These are phyloP conservation scores for Galeopsis tetrahit DNA, from an alignment of 257 asterid species.

Conservation along the genomic window DNA sequence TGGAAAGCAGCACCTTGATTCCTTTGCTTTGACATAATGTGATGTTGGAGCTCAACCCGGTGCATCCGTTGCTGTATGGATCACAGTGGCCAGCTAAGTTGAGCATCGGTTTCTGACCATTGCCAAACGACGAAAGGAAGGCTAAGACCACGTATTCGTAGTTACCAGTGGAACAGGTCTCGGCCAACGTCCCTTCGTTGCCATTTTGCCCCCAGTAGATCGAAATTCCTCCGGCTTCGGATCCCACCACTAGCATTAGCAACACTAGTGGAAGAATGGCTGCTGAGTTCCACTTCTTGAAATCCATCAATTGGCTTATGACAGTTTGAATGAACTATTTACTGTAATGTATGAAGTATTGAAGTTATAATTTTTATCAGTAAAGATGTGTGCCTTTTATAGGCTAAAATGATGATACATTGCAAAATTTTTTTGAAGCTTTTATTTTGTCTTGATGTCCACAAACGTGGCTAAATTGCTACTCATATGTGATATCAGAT, in stretches of 20 bases:
- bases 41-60: slow-evolving; percentile 48
- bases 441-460: slow-evolving; percentile 34
- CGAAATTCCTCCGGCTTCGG: slow-evolving; percentile 60
- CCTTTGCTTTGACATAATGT: slow-evolving; percentile 53
- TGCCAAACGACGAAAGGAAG: slow-evolving; percentile 57
- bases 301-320: slow-evolving; percentile 32
- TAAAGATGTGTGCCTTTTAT: slow-evolving; percentile 29
- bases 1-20: slow-evolving; percentile 55
- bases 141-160: slow-evolving; percentile 54
- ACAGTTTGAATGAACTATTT: too few species aligned
- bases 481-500: background rate
- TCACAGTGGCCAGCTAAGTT: slow-evolving; percentile 75
- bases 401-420: slow-evolving; percentile 13
- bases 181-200: slow-evolving; percentile 59
- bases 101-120: slow-evolving; percentile 54
- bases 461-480: slow-evolving; percentile 29
- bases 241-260: slow-evolving; percentile 42
- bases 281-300: slow-evolving; percentile 33
- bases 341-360: too few species aligned
- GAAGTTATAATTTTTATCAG: background rate
- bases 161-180: slow-evolving; percentile 57
- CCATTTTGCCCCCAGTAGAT: slow-evolving; percentile 72
- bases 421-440: background rate
- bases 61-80: slow-evolving; percentile 51
- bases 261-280: slow-evolving; percentile 12